These are phyloP conservation scores for Poterioochromonas sp. DNA, from an alignment of 352 stramenopile species.

Conservation along the genomic window DNA sequence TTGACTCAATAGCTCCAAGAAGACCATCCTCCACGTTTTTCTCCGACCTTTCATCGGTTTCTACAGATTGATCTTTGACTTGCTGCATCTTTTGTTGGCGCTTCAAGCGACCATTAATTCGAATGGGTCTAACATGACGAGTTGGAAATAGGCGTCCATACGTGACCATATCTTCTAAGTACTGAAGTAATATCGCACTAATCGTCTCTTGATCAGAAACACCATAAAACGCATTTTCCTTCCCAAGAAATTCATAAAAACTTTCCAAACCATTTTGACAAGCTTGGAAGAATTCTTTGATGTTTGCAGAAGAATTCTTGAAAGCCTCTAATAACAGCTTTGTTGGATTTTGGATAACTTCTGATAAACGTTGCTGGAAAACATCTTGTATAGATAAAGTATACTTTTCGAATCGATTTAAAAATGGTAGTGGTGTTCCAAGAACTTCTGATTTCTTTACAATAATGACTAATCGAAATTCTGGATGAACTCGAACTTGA, in stretches of 20 bases:
- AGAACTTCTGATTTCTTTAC: not conserved
- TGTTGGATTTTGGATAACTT: not conserved
- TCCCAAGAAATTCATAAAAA: not conserved
- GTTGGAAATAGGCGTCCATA: too few species aligned
- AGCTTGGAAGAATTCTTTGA: not conserved
- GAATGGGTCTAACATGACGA: too few species aligned
- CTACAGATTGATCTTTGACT: too few species aligned
- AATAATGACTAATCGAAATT: not conserved
- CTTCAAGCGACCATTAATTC: too few species aligned
- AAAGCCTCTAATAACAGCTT: not conserved
- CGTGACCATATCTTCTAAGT: not conserved
- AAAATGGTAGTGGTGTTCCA: not conserved
- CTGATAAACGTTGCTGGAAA: not conserved
- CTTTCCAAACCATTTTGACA: not conserved
- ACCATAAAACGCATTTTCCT: not conserved
- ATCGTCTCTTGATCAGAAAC: not conserved
- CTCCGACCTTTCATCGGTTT: too few species aligned
- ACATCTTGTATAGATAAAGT: not conserved
- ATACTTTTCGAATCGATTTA: constrained; percentile 22
- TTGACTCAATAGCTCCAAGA: not conserved
- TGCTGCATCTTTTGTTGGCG: too few species aligned
- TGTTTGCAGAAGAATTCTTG: not conserved
- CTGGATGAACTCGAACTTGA: not conserved
- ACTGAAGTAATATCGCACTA: not conserved
- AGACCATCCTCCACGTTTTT: too few species aligned